phyloP scores from a whole-genome alignment of 805 yeast genomes.

The Metschnikowia lochheadii region DNA sequence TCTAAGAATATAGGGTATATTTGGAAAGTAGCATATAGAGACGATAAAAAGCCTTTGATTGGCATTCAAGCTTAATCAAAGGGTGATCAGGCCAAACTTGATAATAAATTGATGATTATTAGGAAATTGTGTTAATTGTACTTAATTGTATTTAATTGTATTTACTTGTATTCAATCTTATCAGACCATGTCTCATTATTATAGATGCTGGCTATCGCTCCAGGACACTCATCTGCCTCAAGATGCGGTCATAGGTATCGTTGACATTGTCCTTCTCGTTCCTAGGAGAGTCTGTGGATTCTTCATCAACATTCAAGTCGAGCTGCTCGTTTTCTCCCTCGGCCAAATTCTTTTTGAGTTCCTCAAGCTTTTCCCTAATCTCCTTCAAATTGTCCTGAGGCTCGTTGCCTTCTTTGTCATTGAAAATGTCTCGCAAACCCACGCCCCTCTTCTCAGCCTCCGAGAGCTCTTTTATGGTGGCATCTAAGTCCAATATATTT shows the following conservation, averaged over 20 bases:
- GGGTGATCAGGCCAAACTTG: too few relatives aligned
- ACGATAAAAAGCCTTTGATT: not conserved
- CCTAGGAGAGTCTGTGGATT: not conserved
- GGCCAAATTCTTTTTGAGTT: conserved; percentile 4
- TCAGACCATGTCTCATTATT: too few relatives aligned
- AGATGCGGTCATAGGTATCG: conserved; percentile 1
- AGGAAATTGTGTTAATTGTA: not conserved
- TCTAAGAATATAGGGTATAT: conserved; percentile 6
- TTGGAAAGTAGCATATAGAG: not conserved
- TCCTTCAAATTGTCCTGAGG: conserved; percentile 6
- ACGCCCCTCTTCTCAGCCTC: conserved; percentile 32
- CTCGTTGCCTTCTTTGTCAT: conserved; percentile 3
- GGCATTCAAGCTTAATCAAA: not conserved
- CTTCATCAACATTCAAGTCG: not conserved
- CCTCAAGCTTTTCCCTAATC: conserved; percentile 8
- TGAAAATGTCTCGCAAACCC: conserved; percentile 23
- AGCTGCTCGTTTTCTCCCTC: conserved; percentile 1
- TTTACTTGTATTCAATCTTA: too few relatives aligned
- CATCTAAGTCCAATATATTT: conserved; percentile 32
- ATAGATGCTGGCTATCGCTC: not conserved
- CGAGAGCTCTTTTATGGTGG: conserved; percentile 29
- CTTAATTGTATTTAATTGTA: too few relatives aligned
- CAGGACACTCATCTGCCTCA: conserved; percentile 2
- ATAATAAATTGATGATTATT: not conserved
- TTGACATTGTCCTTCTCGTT: not conserved